These are phyloP conservation scores for Talaromyces wortmannii DNA, from an alignment of 495 filamentous ascomycete species.

Conservation along the genomic window DNA sequence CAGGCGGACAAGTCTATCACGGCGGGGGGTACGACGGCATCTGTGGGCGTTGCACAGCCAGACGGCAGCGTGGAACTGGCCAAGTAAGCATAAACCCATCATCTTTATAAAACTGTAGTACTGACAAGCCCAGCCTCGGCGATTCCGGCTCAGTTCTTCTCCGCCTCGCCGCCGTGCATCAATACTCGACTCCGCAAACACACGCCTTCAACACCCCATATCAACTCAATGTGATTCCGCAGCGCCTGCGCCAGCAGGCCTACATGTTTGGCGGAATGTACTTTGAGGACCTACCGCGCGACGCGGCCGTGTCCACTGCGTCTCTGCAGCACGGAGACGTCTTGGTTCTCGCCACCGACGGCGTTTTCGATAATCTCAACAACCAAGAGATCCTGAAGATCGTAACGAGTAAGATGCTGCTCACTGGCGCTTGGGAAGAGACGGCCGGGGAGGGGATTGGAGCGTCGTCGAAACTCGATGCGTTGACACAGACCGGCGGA, in stretches of 20 bases:
- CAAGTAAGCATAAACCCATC: conserved; percentile 55
- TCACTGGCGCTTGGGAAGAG: conserved; percentile 65
- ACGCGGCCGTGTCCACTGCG: conserved; percentile 73
- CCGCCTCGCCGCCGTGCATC: conserved; percentile 73
- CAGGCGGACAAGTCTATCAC: conserved; percentile 62
- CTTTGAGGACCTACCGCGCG: conserved; percentile 72
- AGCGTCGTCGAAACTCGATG: conserved; percentile 46
- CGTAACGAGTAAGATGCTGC: conserved; percentile 67
- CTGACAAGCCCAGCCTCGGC: conserved; percentile 49
- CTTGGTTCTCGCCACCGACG: conserved; percentile 85
- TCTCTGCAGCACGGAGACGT: conserved; percentile 83
- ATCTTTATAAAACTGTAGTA: conserved; percentile 2
- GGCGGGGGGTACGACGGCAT: conserved; percentile 87
- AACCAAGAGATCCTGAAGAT: conserved; percentile 78
- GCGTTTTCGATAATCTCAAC: conserved; percentile 95
- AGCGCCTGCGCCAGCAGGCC: conserved; percentile 66
- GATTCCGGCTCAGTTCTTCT: conserved; percentile 93
- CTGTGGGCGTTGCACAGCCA: conserved; percentile 62
- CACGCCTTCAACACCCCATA: conserved; percentile 97
- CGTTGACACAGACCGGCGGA: conserved; percentile 42
- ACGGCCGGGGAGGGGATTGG: conserved; percentile 43
- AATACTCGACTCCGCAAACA: conserved; percentile 78
- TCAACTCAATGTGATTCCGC: conserved; percentile 84
- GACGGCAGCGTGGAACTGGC: conserved; percentile 77
- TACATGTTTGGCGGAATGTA: conserved; percentile 74